Percentiles rank a stretch among this genome's conserved stretches.
These are phyloP conservation scores for Achaetomiella virescens DNA, from an alignment of 495 filamentous ascomycete species.

Conservation along the genomic window DNA sequence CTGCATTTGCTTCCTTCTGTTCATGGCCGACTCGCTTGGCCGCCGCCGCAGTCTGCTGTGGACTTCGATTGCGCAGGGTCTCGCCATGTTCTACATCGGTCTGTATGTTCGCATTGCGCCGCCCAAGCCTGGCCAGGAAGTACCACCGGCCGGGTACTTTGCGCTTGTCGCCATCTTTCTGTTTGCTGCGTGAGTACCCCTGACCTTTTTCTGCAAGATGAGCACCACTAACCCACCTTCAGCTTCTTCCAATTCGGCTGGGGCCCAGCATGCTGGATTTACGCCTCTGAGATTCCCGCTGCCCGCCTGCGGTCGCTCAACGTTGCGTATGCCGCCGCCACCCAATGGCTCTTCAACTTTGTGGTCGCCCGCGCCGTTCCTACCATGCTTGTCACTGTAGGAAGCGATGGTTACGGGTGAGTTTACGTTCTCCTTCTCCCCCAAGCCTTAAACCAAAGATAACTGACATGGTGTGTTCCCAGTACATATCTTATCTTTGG, in stretches of 20 bases:
- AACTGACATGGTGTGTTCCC: slow-evolving; percentile 3
- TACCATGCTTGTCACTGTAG: slow-evolving; percentile 59
- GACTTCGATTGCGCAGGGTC: slow-evolving; percentile 62
- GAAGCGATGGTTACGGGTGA: slow-evolving; percentile 52
- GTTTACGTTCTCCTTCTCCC: not conserved
- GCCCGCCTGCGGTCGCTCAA: slow-evolving; percentile 65
- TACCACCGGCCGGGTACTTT: slow-evolving; percentile 51
- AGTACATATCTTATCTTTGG: slow-evolving; percentile 52
- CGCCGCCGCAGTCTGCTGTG: slow-evolving; percentile 63
- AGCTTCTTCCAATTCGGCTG: slow-evolving; percentile 71
- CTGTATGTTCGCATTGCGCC: slow-evolving; percentile 70
- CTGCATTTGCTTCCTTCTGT: slow-evolving; percentile 41
- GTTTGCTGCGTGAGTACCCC: slow-evolving; percentile 49
- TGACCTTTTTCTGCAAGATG: not conserved
- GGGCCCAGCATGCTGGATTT: slow-evolving; percentile 77
- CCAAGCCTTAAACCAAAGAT: not conserved
- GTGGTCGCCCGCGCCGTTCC: slow-evolving; percentile 59
- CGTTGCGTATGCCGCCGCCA: slow-evolving; percentile 62
- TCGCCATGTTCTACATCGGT: slow-evolving; percentile 75
- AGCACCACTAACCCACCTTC: not conserved
- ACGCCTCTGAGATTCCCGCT: slow-evolving; percentile 67
- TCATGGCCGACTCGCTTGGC: slow-evolving; percentile 59
- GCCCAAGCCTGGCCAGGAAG: slow-evolving; percentile 41
- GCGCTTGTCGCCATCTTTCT: slow-evolving; percentile 67
- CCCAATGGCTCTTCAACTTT: slow-evolving; percentile 67